phyloP scores from a whole-genome alignment of 768 basidiomycete genomes.

The Lactifluus hygrophoroides region DNA sequence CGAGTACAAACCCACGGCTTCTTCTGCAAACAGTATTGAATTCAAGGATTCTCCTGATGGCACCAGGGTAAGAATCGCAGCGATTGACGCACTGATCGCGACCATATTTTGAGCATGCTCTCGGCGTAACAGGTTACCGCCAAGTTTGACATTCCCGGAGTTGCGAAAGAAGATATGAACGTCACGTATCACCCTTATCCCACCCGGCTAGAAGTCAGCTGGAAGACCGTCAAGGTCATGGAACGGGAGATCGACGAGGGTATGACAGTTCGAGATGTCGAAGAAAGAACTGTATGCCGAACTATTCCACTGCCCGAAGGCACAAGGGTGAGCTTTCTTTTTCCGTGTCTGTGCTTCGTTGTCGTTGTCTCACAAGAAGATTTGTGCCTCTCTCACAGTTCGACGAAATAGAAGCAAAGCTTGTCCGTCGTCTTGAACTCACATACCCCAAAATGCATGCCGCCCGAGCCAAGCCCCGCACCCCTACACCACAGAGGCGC shows the following conservation, averaged over 20 bases:
- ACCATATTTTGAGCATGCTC: neutral
- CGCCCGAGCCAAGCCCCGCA: conserved; percentile 11
- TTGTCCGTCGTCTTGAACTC: conserved; percentile 49
- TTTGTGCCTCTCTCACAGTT: conserved; percentile 40
- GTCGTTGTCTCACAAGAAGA: neutral
- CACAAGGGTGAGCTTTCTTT: conserved; percentile 43
- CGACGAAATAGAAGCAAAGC: conserved; percentile 64
- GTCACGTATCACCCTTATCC: conserved; percentile 52
- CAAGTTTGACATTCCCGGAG: conserved; percentile 61
- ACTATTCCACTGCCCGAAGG: conserved; percentile 68
- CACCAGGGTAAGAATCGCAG: conserved; percentile 34
- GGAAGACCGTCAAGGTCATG: conserved; percentile 49
- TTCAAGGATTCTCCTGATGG: conserved; percentile 68
- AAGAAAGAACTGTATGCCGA: conserved; percentile 55
- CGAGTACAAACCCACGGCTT: neutral
- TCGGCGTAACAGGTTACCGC: conserved; percentile 41
- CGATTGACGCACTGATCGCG: conserved; percentile 20
- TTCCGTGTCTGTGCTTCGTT: neutral
- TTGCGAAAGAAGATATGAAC: conserved; percentile 66
- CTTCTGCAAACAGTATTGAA: conserved; percentile 44
- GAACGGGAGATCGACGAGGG: conserved; percentile 53
- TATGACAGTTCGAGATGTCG: conserved; percentile 50
- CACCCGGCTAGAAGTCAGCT: conserved; percentile 53
- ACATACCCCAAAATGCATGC: conserved; percentile 43
- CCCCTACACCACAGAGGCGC: conserved; percentile 16